Conservation (phyloP, 2,329 filamentous ascomycete species). For the Colletotrichum eleusines region DNA sequence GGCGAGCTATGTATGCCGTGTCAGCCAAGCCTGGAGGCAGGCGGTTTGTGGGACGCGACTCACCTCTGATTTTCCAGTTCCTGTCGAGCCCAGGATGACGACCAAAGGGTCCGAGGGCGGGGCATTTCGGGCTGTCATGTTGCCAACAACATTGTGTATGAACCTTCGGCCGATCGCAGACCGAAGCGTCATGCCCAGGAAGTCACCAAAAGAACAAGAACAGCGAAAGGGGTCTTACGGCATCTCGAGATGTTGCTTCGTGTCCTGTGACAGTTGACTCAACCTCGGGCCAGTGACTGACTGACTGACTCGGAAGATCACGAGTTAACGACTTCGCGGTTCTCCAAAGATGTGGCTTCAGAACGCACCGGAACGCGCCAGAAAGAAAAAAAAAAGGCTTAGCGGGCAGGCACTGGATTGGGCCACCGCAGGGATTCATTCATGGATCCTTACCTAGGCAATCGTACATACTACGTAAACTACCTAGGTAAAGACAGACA, state of each 20-base stretch:
- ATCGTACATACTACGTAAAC: too few species aligned
- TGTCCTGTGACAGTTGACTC: constrained; percentile 14
- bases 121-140: constrained; percentile 43
- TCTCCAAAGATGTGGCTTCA: constrained; percentile 36
- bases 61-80: constrained; percentile 94
- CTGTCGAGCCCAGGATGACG: constrained; percentile 88
- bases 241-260: constrained; percentile 25
- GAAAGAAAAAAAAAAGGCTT: constrained; percentile 21
- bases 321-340: too few species aligned
- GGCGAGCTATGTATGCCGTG: constrained; percentile 76
- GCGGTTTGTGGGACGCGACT: constrained; percentile 44
- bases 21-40: too few species aligned
- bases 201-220: constrained; percentile 20
- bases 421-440: neutral
- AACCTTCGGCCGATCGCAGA: constrained; percentile 32
- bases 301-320: too few species aligned
- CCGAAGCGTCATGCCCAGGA: constrained; percentile 37
- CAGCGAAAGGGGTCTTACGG: constrained; percentile 13
- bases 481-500: too few species aligned
- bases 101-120: constrained; percentile 74
- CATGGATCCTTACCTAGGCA: constrained; percentile 6
- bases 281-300: constrained; percentile 4
- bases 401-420: constrained; percentile 35
- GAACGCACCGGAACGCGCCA: constrained; percentile 37
- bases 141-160: constrained; percentile 46